phyloP scores from a whole-genome alignment of 176 grass and related monocot species.

The maize (Zea mays) region Zm-B73-REFERENCE-NAM-5.0 NC_050100.1:218276501-218277000 shows the following conservation, averaged over 20 bases:
- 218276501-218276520: constrained; percentile 1
- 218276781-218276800: background rate
- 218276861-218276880: background rate
- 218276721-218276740: no score
- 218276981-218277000: background rate
- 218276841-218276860: no score
- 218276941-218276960: background rate
- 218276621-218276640: constrained; percentile 48
- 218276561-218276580: constrained; percentile 52
- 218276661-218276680: no score
- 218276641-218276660: background rate
- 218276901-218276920: background rate
- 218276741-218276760: background rate
- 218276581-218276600: constrained; percentile 35
- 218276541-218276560: constrained; percentile 45
- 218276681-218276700: no score
- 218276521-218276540: constrained; percentile 19
- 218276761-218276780: background rate
- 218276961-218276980: background rate
- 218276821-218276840: background rate
- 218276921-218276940: background rate
- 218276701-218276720: no score
- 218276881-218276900: background rate
- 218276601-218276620: constrained; percentile 48
- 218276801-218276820: background rate